Conservation (phyloP, 1,284 basidiomycete species). For the Ceratobasidium papillatum region DNA sequence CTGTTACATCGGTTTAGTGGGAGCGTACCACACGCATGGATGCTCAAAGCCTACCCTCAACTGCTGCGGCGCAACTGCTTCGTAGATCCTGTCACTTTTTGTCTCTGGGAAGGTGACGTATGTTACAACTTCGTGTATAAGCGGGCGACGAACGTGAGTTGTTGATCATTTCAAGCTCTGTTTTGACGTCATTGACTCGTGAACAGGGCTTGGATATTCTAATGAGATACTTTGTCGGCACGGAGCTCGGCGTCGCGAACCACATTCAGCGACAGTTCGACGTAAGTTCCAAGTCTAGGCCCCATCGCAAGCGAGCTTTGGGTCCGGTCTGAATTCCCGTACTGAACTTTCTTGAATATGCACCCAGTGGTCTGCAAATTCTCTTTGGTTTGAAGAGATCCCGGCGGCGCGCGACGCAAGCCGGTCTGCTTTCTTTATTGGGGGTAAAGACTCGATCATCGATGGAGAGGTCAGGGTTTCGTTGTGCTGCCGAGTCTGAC, state of each 20-base stretch:
- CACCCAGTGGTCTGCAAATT: slow-evolving; percentile 79
- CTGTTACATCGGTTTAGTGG: slow-evolving; percentile 57
- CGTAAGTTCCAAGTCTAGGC: slow-evolving; percentile 46
- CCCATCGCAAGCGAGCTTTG: neutral
- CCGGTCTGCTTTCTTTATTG: slow-evolving; percentile 73
- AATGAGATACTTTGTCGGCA: slow-evolving; percentile 85
- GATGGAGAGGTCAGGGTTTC: slow-evolving; percentile 65
- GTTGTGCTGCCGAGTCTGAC: slow-evolving; percentile 48
- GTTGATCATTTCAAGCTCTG: slow-evolving; percentile 46
- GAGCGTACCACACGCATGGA: slow-evolving; percentile 81
- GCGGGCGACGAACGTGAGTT: slow-evolving; percentile 63
- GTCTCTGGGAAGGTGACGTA: slow-evolving; percentile 90
- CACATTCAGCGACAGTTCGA: slow-evolving; percentile 84
- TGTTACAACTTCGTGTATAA: slow-evolving; percentile 89
- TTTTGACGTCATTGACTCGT: slow-evolving; percentile 39
- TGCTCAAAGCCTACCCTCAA: slow-evolving; percentile 78
- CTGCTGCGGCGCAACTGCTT: slow-evolving; percentile 81
- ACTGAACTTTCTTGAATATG: slow-evolving; percentile 47
- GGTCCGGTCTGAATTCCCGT: neutral
- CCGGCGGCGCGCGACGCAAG: slow-evolving; percentile 70
- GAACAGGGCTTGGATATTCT: slow-evolving; percentile 75
- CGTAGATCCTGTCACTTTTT: slow-evolving; percentile 88
- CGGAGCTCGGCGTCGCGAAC: slow-evolving; percentile 86
- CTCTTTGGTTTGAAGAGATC: slow-evolving; percentile 88
- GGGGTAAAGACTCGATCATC: slow-evolving; percentile 82